Percentiles rank a stretch among this genome's conserved stretches.
phyloP scores from a whole-genome alignment of 2,329 filamentous ascomycete genomes.

The Colletotrichum gigasporum region DNA sequence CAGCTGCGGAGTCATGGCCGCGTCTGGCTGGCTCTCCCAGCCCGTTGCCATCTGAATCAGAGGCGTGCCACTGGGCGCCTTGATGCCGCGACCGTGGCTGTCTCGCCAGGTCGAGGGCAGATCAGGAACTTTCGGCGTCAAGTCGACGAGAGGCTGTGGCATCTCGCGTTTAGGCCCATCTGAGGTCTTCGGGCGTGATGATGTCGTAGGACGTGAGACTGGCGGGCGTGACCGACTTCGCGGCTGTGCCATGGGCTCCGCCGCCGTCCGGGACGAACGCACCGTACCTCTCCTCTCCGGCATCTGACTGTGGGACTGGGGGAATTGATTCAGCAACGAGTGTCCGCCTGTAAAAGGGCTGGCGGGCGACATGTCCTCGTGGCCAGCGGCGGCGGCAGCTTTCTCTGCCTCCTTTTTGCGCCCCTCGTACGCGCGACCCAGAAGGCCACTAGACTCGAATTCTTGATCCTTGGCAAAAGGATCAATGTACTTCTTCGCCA shows the following conservation, averaged over 20 bases:
- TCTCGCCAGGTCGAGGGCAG: slow-evolving; percentile 67
- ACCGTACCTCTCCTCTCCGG: slow-evolving; percentile 45
- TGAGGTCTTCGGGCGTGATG: slow-evolving; percentile 35
- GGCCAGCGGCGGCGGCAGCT: slow-evolving; percentile 32
- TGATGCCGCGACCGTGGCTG: slow-evolving; percentile 60
- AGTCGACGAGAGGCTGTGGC: slow-evolving; percentile 73
- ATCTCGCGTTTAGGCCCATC: slow-evolving; percentile 38
- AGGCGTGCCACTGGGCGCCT: slow-evolving; percentile 49
- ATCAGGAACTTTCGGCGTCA: slow-evolving; percentile 72
- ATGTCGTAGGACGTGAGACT: slow-evolving; percentile 36
- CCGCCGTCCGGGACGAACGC: slow-evolving; percentile 40
- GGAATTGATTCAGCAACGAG: slow-evolving; percentile 60
- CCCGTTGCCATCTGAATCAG: slow-evolving; percentile 57
- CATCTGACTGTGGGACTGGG: slow-evolving; percentile 38
- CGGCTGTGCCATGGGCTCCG: slow-evolving; percentile 28
- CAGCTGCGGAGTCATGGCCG: slow-evolving; percentile 16
- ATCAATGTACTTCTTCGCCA: slow-evolving; percentile 17
- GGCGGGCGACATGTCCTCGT: slow-evolving; percentile 8
- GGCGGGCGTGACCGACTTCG: slow-evolving; percentile 29
- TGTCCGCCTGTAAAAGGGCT: slow-evolving; percentile 31
- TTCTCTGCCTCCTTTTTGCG: slow-evolving; percentile 50
- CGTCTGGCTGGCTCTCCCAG: slow-evolving; percentile 20
- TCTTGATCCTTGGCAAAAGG: slow-evolving; percentile 45
- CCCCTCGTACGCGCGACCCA: slow-evolving; percentile 60
- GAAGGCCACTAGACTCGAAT: slow-evolving; percentile 61